These are phyloP conservation scores for Cryptococcus maquisensis DNA, from an alignment of 1,284 basidiomycete species.

Conservation along the genomic window DNA sequence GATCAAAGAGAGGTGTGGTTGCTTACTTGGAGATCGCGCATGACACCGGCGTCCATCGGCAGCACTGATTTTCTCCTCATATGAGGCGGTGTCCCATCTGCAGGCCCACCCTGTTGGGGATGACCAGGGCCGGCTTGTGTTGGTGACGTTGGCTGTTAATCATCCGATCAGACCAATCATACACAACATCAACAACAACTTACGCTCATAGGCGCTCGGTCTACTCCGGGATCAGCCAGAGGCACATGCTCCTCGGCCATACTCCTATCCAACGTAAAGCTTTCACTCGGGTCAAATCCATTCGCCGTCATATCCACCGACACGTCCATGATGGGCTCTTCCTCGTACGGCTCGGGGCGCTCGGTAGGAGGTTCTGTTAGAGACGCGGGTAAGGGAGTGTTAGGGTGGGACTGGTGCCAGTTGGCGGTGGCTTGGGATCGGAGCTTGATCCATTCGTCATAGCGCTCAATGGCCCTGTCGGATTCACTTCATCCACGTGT, in stretches of 20 bases:
- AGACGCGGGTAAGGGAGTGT: slow-evolving; percentile 63
- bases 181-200: slow-evolving; percentile 10
- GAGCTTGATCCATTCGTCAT: slow-evolving; percentile 78
- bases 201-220: slow-evolving; percentile 48
- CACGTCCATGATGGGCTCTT: slow-evolving; percentile 75
- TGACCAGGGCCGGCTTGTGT: slow-evolving; percentile 18
- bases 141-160: slow-evolving; percentile 18
- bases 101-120: slow-evolving; percentile 7
- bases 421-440: slow-evolving; percentile 69
- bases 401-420: slow-evolving; percentile 58
- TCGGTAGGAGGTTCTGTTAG: slow-evolving; percentile 66
- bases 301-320: slow-evolving; percentile 81
- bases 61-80: slow-evolving; percentile 37
- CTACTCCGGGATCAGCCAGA: slow-evolving; percentile 80
- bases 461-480: slow-evolving; percentile 70
- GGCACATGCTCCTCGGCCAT: slow-evolving; percentile 76
- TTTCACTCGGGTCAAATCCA: slow-evolving; percentile 65
- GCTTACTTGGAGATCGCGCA: slow-evolving; percentile 83
- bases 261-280: slow-evolving; percentile 67
- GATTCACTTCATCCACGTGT: slow-evolving; percentile 60
- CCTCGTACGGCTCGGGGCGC: slow-evolving; percentile 65
- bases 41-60: slow-evolving; percentile 76
- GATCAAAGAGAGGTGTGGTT: background rate
- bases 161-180: background rate
- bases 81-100: slow-evolving; percentile 14